Conservation (phyloP, 2,329 filamentous ascomycete species). For the Lachnum nothofagi region DNA sequence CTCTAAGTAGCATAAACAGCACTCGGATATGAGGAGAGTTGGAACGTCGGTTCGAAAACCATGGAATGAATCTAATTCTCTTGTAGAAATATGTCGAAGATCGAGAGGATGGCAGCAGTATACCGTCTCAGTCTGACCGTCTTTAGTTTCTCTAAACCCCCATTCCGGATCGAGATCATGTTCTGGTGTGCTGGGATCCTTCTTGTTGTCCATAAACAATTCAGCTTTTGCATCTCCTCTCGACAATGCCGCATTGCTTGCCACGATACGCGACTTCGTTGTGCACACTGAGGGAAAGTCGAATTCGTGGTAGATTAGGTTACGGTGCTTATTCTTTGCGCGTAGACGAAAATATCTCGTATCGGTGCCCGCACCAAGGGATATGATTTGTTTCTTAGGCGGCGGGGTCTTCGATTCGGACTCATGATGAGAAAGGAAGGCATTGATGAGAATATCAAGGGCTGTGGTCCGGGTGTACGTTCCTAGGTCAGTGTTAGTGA, state of each 20-base stretch:
- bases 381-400: slow-evolving; percentile 69
- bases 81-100: slow-evolving; percentile 24
- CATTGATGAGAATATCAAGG: slow-evolving; percentile 70
- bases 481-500: slow-evolving; percentile 44
- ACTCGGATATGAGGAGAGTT: slow-evolving; percentile 87
- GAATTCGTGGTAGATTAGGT: slow-evolving; percentile 79
- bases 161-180: slow-evolving; percentile 26
- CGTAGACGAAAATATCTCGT: slow-evolving; percentile 75
- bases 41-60: slow-evolving; percentile 56
- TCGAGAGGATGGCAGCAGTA: slow-evolving; percentile 47
- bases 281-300: slow-evolving; percentile 75
- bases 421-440: slow-evolving; percentile 53
- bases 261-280: slow-evolving; percentile 40
- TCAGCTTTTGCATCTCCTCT: slow-evolving; percentile 4
- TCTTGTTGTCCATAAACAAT: slow-evolving; percentile 39
- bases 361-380: slow-evolving; percentile 88
- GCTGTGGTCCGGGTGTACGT: slow-evolving; percentile 88
- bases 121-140: slow-evolving; percentile 15
- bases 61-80: slow-evolving; percentile 29
- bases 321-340: slow-evolving; percentile 26
- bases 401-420: slow-evolving; percentile 24
- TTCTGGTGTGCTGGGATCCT: not conserved
- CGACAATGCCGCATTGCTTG: slow-evolving; percentile 12
- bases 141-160: slow-evolving; percentile 19
- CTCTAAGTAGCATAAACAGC: slow-evolving; percentile 86